These are phyloP conservation scores for Cucumis hystrix DNA, from an alignment of 306 rosid species.

Conservation along the genomic window DNA sequence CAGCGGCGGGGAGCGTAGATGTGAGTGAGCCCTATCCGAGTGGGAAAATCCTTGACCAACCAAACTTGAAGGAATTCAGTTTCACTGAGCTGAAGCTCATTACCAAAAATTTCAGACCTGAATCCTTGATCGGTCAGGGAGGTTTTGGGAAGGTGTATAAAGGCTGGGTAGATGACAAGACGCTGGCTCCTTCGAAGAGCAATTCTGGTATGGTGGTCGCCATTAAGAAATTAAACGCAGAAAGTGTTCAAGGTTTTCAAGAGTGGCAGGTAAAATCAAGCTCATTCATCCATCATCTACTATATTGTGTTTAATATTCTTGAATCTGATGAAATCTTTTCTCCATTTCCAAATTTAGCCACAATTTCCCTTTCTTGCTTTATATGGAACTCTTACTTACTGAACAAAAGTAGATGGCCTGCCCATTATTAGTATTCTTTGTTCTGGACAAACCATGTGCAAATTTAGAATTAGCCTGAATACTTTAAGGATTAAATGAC, in stretches of 20 bases:
- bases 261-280: conserved; percentile 63
- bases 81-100: conserved; percentile 49
- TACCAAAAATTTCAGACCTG: conserved; percentile 43
- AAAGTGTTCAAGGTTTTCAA: conserved; percentile 63
- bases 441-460: neutral
- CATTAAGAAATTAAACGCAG: conserved; percentile 53
- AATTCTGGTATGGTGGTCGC: conserved; percentile 58
- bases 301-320: neutral
- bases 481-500: neutral
- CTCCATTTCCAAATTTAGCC: neutral
- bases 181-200: conserved; percentile 44
- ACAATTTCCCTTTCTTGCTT: neutral
- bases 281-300: neutral
- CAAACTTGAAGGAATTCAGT: conserved; percentile 48
- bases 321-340: neutral
- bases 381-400: neutral
- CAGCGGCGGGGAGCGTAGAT: conserved; percentile 38
- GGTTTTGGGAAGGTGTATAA: conserved; percentile 85
- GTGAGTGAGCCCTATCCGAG: conserved; percentile 9
- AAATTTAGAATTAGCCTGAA: neutral
- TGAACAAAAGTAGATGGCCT: neutral
- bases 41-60: conserved; percentile 34
- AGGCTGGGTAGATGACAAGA: conserved; percentile 65
- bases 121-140: conserved; percentile 62
- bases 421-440: neutral